These are phyloP conservation scores for Cytospora chrysosperma DNA, from an alignment of 2,329 filamentous ascomycete species.

Conservation along the genomic window DNA sequence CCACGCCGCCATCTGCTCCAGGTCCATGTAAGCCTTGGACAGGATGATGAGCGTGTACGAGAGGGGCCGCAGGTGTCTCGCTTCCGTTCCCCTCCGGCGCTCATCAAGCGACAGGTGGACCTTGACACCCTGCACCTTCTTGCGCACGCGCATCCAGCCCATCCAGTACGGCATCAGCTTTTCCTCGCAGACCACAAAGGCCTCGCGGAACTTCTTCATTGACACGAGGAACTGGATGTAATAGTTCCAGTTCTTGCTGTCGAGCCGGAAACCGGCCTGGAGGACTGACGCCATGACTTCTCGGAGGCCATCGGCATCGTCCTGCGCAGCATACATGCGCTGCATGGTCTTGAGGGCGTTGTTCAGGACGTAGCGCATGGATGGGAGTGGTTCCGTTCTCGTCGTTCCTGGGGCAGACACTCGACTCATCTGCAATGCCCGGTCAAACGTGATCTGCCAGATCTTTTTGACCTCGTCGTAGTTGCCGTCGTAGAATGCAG, in stretches of 20 bases:
- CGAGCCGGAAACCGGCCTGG: slow-evolving; percentile 68
- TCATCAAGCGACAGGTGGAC: slow-evolving; percentile 38
- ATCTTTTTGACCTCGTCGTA: slow-evolving; percentile 61
- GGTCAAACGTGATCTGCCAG: slow-evolving; percentile 63
- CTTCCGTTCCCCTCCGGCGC: slow-evolving; percentile 39
- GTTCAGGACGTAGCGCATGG: slow-evolving; percentile 54
- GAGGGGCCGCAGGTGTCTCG: slow-evolving; percentile 40
- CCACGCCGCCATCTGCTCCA: slow-evolving; percentile 50
- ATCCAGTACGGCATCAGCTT: slow-evolving; percentile 77
- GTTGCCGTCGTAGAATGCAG: slow-evolving; percentile 57
- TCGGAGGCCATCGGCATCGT: slow-evolving; percentile 47
- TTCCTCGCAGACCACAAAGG: slow-evolving; percentile 72
- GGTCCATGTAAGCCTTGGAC: slow-evolving; percentile 49
- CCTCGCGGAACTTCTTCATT: slow-evolving; percentile 58
- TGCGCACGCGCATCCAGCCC: slow-evolving; percentile 59
- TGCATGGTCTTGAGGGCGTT: slow-evolving; percentile 50
- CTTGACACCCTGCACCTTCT: slow-evolving; percentile 27
- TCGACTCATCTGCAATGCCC: slow-evolving; percentile 46
- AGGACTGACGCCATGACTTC: slow-evolving; percentile 56
- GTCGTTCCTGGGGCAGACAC: slow-evolving; percentile 32
- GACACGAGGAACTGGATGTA: slow-evolving; percentile 68
- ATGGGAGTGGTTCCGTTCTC: slow-evolving; percentile 40
- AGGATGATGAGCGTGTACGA: slow-evolving; percentile 49
- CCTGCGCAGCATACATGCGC: slow-evolving; percentile 40
- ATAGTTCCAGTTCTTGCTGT: slow-evolving; percentile 77